These are phyloP conservation scores for Hibiscus syriacus DNA, from an alignment of 345 rosid species.

Conservation along the genomic window DNA sequence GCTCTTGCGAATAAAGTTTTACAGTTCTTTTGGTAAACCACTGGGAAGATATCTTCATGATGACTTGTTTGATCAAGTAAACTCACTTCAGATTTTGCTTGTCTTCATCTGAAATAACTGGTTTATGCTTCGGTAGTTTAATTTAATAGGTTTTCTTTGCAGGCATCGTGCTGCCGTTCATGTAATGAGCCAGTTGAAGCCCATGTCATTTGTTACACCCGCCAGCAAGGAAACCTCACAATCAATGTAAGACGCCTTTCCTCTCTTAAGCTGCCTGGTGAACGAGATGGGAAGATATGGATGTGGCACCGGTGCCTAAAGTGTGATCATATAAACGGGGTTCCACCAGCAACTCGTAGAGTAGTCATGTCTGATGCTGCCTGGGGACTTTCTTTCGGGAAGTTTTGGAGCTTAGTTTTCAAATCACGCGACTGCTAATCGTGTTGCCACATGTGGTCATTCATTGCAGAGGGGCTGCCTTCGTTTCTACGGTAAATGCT, in stretches of 20 bases:
- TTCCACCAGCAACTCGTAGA: conserved; percentile 93
- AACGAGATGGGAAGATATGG: conserved; percentile 94
- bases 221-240: too few species aligned
- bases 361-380: too few species aligned
- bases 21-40: conserved; percentile 92
- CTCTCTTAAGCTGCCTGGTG: too few species aligned
- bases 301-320: conserved; percentile 99
- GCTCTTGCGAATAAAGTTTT: conserved; percentile 83
- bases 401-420: conserved; percentile 98
- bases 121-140: not conserved
- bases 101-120: not conserved
- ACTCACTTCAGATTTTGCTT: not conserved
- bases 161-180: conserved; percentile 56
- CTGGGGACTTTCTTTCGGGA: conserved; percentile 98
- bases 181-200: conserved; percentile 85
- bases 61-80: conserved; percentile 87
- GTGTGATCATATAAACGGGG: conserved; percentile 76
- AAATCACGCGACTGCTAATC: conserved; percentile 94
- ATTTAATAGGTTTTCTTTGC: conserved; percentile 16
- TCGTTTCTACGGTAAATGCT: conserved; percentile 74
- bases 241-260: too few species aligned
- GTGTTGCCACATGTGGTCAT: conserved; percentile 97
- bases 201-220: too few species aligned
- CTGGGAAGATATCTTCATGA: conserved; percentile 72
- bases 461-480: conserved; percentile 97